Percentiles rank a stretch among this genome's conserved stretches.
These are phyloP conservation scores for Ophiostoma himal-ulmi DNA, from an alignment of 2,329 filamentous ascomycete genomes.

Conservation along the genomic window DNA sequence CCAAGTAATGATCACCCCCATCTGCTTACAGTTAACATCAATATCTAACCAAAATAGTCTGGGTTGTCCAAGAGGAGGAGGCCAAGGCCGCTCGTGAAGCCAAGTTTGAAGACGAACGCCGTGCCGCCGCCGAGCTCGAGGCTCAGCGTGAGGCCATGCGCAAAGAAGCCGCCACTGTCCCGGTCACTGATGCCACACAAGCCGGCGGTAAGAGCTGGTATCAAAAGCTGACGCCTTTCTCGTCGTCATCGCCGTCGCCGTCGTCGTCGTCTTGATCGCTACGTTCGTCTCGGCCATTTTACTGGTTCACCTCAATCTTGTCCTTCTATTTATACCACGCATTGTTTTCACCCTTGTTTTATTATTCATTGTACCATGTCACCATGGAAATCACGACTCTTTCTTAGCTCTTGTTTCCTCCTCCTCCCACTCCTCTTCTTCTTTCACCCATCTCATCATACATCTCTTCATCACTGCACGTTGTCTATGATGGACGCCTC, in stretches of 20 bases:
- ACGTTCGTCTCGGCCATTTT: background rate
- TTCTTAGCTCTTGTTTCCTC: background rate
- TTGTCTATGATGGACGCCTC: background rate
- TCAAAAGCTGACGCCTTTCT: background rate
- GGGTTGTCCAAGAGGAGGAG: slow-evolving; percentile 47
- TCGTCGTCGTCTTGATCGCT: background rate
- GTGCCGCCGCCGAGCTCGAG: slow-evolving; percentile 39
- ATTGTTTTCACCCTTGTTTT: slow-evolving; percentile 2
- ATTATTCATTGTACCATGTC: background rate
- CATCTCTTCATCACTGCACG: background rate
- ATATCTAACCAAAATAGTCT: slow-evolving; percentile 37
- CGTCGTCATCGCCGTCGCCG: background rate
- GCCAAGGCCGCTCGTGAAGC: slow-evolving; percentile 40
- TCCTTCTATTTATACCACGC: background rate
- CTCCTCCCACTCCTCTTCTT: background rate
- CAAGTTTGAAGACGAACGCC: slow-evolving; percentile 34
- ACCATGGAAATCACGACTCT: background rate
- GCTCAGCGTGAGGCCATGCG: slow-evolving; percentile 45
- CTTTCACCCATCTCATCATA: background rate
- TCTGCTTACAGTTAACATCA: background rate
- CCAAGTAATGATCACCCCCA: slow-evolving; percentile 58
- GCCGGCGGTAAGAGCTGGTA: slow-evolving; percentile 14
- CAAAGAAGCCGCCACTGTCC: slow-evolving; percentile 40
- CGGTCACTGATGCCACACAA: background rate
- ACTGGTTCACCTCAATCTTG: background rate